A percentile compares a stretch with the other conserved stretches of the same genome.
Conservation (phyloP, 176 grass and related monocot genomes). For the Typha latifolia region DNA sequence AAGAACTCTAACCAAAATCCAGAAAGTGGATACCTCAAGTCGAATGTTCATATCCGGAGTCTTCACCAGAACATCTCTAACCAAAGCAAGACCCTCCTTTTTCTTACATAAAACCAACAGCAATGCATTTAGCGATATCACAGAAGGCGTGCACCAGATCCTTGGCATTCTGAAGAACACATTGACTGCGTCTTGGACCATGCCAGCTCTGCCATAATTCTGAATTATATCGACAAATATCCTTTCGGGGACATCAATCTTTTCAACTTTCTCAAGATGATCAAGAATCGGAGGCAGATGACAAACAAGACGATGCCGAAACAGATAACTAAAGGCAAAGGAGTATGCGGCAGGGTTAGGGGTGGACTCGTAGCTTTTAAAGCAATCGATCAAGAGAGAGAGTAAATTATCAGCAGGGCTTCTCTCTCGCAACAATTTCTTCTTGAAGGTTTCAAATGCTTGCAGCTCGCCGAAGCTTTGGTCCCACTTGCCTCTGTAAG, state of each 20-base stretch:
- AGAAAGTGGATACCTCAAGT: conserved; percentile 26
- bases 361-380: no score
- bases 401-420: background rate
- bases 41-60: conserved; percentile 23
- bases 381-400: background rate
- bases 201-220: conserved; percentile 5
- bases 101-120: conserved; percentile 26
- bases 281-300: conserved; percentile 4
- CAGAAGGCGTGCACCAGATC: conserved; percentile 13
- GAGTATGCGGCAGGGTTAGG: no score
- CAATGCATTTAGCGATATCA: conserved; percentile 16
- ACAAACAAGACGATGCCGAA: background rate
- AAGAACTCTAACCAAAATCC: conserved; percentile 26
- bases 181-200: conserved; percentile 18
- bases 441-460: conserved; percentile 16
- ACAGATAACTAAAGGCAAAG: background rate
- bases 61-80: conserved; percentile 33
- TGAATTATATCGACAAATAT: conserved; percentile 19
- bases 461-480: conserved; percentile 1
- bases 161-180: conserved; percentile 34
- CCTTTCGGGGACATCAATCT: conserved; percentile 14
- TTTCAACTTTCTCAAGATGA: conserved; percentile 14
- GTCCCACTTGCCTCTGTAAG: conserved; percentile 13
- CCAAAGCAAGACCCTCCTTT: conserved; percentile 21
- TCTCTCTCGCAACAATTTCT: conserved; percentile 1